Evolutionary conservation across 2,329 filamentous ascomycete species (phyloP).

Genomic region (Colletotrichum gigasporum): DNA sequence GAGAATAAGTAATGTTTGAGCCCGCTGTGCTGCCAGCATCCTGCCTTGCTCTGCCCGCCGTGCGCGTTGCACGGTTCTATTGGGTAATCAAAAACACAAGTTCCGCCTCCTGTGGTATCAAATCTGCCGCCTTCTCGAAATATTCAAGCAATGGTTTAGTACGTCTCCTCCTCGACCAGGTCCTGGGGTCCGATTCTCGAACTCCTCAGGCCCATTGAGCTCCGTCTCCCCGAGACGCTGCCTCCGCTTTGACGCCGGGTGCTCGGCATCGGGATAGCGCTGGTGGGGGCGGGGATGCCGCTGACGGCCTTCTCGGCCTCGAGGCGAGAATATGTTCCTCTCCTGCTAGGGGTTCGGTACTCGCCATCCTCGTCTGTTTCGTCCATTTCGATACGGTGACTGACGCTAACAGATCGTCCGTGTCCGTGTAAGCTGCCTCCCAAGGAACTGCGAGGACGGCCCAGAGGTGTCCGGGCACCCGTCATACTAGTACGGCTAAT

Average conservation of each 20-base stretch:
- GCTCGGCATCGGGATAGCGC: slow-evolving; percentile 57
- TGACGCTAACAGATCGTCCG: slow-evolving; percentile 61
- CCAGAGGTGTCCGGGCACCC: slow-evolving; percentile 71
- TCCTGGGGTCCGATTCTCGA: slow-evolving; percentile 44
- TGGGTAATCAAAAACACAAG: slow-evolving; percentile 41
- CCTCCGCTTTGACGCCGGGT: slow-evolving; percentile 54
- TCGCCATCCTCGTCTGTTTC: slow-evolving; percentile 54
- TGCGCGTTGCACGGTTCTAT: not conserved
- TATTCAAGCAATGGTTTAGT: slow-evolving; percentile 43
- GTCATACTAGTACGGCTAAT: slow-evolving; percentile 71
- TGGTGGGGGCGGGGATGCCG: slow-evolving; percentile 52
- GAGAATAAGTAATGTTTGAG: slow-evolving; percentile 13
- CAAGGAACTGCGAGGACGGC: slow-evolving; percentile 77
- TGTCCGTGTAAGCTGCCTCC: slow-evolving; percentile 57
- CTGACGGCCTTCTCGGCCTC: slow-evolving; percentile 51
- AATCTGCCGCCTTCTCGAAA: slow-evolving; percentile 1
- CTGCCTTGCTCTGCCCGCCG: not conserved
- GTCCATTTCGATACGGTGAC: slow-evolving; percentile 58
- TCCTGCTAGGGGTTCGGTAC: slow-evolving; percentile 62
- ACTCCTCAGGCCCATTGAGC: slow-evolving; percentile 44
- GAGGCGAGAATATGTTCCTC: slow-evolving; percentile 61
- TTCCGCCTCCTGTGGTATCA: slow-evolving; percentile 37
- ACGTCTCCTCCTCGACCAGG: slow-evolving; percentile 64
- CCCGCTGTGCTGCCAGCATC: slow-evolving; percentile 13
- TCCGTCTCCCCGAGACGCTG: slow-evolving; percentile 37